Percentiles rank a stretch among this genome's conserved stretches.
Conservation (phyloP, 371 early-diverging fungal species). For the Rhizomucor miehei region DNA sequence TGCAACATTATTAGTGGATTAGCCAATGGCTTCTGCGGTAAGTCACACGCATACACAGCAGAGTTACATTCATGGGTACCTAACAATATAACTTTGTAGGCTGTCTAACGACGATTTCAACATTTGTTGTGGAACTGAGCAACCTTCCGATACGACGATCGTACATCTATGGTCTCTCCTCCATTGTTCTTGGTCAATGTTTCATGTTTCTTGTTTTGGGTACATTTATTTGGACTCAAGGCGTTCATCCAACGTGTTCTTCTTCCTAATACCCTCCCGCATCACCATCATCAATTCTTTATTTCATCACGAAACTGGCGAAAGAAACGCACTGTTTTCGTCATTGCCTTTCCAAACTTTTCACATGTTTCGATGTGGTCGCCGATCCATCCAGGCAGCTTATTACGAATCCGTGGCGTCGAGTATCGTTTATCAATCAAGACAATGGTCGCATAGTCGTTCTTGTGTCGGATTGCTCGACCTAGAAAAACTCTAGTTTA, state of each 20-base stretch:
- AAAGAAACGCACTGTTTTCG: conserved; percentile 51
- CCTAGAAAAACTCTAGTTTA: conserved; percentile 44
- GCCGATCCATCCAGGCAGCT: conserved; percentile 69
- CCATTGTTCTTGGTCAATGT: conserved; percentile 45
- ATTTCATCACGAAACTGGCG: conserved; percentile 1
- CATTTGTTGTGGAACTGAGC: conserved; percentile 57
- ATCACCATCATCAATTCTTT: too few relatives aligned
- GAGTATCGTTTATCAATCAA: conserved; percentile 70
- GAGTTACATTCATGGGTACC: too few relatives aligned
- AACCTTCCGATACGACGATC: conserved; percentile 30
- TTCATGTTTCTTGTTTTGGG: conserved; percentile 53
- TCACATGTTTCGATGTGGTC: conserved; percentile 46
- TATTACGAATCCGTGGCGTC: conserved; percentile 45
- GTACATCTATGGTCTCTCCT: conserved; percentile 46
- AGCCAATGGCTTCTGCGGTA: conserved; percentile 70
- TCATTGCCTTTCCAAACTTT: conserved; percentile 52
- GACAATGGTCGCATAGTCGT: conserved; percentile 80
- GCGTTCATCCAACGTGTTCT: conserved; percentile 18
- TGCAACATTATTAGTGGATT: conserved; percentile 57
- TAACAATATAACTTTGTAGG: conserved; percentile 21
- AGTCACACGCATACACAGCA: too few relatives aligned
- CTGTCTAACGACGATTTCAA: conserved; percentile 74
- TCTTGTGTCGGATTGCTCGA: conserved; percentile 86
- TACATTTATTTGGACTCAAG: conserved; percentile 52
- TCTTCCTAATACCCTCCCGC: background rate